Evolutionary conservation across 1,284 basidiomycete genomes (phyloP), one percentile per base, ranked within the genome.

Genomic region (Apiotrichum porosum): DNA sequence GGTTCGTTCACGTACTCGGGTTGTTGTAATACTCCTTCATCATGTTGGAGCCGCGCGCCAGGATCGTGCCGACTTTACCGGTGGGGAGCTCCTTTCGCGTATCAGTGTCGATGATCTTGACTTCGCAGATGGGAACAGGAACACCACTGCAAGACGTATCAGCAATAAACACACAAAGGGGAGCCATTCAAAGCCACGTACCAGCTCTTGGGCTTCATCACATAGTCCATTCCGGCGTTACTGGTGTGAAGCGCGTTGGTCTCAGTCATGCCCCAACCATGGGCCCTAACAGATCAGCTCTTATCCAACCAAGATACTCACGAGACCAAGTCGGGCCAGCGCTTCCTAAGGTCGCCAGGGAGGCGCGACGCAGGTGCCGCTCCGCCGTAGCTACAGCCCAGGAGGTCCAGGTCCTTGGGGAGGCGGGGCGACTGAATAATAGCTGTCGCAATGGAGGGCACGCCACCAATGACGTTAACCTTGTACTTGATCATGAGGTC

Each of bases 231-330:
- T 3, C 69, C 67, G 4, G 58, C 59, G 19, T 65, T 49, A 0
- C 58, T 55, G 37, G 60, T 63, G 22, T 66, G 62, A 47, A 63
- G 62, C 1, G 68, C 69, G 26, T 69, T 71, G 6, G 66, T 69
- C 56, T 71, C 69, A 2, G 66, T 68, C 60, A 71, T 52, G 4
- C 69, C 69, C 45, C 69, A 71, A 0, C 65, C 68, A 37, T 68
- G 64, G 8, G n/a, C 44, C 1, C 30, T 37, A 23, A 23, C 28
- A 18, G 35, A 26, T 5, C 17, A 15, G 3, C 9, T 19, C 17
- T 19, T 17, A 14, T n/a, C 24, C 9, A 23, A 1, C 4, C 22
- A 32, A 36, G 15, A 18, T 32, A 30, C 26, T 13, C 19, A 41
- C 17, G 22, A 32, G 26, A 28, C 22, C 6, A 38, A 57, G 30